A percentile compares a stretch with the other conserved stretches of the same genome.
These are phyloP conservation scores for Suhomyces sp. DNA, from an alignment of 805 yeast genomes.

Conservation along the genomic window DNA sequence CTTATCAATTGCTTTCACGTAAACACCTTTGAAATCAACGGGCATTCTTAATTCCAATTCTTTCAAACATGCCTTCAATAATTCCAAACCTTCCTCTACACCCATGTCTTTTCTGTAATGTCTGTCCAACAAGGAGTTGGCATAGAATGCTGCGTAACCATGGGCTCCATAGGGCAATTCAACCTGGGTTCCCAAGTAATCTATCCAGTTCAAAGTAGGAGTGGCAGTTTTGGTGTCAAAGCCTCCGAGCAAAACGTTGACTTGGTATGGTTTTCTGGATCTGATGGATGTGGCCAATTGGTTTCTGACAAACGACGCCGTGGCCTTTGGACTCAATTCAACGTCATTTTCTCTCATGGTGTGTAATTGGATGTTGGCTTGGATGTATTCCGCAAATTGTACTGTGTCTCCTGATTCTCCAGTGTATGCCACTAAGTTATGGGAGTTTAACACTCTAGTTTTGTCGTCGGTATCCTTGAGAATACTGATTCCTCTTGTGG, in stretches of 20 bases:
- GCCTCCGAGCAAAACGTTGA: conserved; percentile 86
- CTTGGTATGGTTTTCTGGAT: conserved; percentile 91
- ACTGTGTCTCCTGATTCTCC: conserved; percentile 98
- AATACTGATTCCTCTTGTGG: conserved; percentile 85
- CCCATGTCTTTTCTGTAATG: conserved; percentile 80
- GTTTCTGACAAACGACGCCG: conserved; percentile 84
- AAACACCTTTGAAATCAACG: conserved; percentile 87
- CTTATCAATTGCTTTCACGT: conserved; percentile 64
- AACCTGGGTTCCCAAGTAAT: conserved; percentile 88
- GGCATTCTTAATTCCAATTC: conserved; percentile 88
- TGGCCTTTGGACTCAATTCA: conserved; percentile 81
- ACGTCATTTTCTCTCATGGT: conserved; percentile 75
- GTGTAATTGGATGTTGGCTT: conserved; percentile 87
- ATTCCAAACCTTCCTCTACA: conserved; percentile 72
- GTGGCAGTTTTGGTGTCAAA: conserved; percentile 56
- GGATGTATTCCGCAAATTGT: conserved; percentile 91
- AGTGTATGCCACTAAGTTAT: conserved; percentile 80
- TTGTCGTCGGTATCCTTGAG: conserved; percentile 78
- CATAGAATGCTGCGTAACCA: conserved; percentile 97
- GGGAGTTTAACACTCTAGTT: conserved; percentile 70
- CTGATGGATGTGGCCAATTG: conserved; percentile 85
- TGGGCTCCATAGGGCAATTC: conserved; percentile 96
- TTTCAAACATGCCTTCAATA: conserved; percentile 68
- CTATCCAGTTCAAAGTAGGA: conserved; percentile 84
- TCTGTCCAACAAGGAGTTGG: conserved; percentile 84